Conservation (phyloP, 2,329 filamentous ascomycete species). For the Leptographium galeiforme region DNA sequence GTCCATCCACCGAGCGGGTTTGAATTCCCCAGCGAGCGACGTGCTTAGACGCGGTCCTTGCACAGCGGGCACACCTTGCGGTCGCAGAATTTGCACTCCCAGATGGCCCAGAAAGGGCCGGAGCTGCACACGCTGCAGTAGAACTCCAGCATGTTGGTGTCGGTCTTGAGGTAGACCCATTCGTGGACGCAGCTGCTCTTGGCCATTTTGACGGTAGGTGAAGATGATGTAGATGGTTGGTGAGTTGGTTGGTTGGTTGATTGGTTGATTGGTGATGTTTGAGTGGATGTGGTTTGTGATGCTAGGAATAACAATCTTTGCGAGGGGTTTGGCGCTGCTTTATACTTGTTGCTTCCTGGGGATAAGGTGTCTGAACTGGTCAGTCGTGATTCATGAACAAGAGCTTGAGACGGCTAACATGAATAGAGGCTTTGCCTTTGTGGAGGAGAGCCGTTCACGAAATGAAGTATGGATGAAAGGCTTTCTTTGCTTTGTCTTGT, state of each 20-base stretch:
- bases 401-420: too few species aligned
- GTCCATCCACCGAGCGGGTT: background rate
- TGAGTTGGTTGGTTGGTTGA: background rate
- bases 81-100: slow-evolving; percentile 56
- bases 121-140: slow-evolving; percentile 50
- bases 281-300: too few species aligned
- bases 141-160: slow-evolving; percentile 53
- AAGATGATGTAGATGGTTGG: background rate
- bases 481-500: too few species aligned
- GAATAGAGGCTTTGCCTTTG: too few species aligned
- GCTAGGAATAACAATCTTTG: too few species aligned
- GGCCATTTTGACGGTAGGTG: slow-evolving; percentile 3
- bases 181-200: slow-evolving; percentile 38
- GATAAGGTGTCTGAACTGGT: too few species aligned
- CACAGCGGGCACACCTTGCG: slow-evolving; percentile 50
- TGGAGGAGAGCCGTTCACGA: too few species aligned
- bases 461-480: too few species aligned
- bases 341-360: too few species aligned
- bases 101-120: slow-evolving; percentile 55
- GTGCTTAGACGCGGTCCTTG: slow-evolving; percentile 21
- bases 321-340: too few species aligned
- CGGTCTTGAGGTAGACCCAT: slow-evolving; percentile 54
- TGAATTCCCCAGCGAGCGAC: background rate
- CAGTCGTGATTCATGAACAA: too few species aligned
- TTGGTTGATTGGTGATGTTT: too few species aligned